phyloP scores from a whole-genome alignment of 208 protist genomes.

The Leishmania braziliensis region DNA sequence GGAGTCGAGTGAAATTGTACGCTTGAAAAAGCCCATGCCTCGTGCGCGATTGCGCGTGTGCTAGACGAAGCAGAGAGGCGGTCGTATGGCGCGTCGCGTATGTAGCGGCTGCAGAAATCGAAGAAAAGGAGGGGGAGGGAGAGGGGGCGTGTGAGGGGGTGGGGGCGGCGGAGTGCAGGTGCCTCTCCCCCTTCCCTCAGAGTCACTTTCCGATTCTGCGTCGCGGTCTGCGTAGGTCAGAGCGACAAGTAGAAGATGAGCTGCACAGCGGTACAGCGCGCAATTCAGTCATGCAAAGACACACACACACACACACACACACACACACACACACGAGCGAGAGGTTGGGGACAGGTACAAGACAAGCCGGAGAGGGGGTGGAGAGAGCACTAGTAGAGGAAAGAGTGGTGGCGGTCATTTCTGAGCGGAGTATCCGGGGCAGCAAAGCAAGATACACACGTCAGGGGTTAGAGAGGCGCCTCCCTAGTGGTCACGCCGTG shows the following conservation, averaged over 20 bases:
- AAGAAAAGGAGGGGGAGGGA: too few relatives aligned
- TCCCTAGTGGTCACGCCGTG: not conserved
- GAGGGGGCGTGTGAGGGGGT: not conserved
- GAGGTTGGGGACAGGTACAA: not conserved
- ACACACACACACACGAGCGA: not conserved
- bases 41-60: not conserved
- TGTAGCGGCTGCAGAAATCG: not conserved
- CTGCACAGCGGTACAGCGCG: too few relatives aligned
- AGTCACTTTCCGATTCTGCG: not conserved
- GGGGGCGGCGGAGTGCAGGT: not conserved
- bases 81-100: not conserved
- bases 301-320: not conserved
- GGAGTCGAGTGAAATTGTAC: conserved; percentile 47
- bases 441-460: not conserved
- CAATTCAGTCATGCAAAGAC: not conserved
- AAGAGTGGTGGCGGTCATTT: not conserved
- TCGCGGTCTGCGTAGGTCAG: too few relatives aligned
- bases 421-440: not conserved
- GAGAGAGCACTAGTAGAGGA: not conserved
- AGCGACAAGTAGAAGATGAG: not conserved
- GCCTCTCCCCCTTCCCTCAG: not conserved
- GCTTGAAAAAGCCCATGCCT: conserved; percentile 42
- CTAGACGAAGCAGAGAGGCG: not conserved
- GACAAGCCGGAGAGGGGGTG: not conserved
- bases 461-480: not conserved